Base-by-base conservation (phyloP, 1,284 basidiomycete genomes). In the Gomphus bonarii region DNA sequence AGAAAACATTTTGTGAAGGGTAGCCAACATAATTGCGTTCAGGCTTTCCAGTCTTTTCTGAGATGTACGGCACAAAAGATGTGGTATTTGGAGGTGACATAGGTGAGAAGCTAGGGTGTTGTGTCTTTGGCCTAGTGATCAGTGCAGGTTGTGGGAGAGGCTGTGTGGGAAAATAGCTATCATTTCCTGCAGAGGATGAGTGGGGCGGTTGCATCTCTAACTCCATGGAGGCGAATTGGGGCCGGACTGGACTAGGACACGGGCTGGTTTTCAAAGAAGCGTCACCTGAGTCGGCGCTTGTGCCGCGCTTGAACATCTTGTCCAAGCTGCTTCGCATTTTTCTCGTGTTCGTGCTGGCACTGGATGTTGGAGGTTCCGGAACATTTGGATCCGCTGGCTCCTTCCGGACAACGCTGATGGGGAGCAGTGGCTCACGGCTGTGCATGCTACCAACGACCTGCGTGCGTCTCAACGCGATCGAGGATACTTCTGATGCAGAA, bases 1-100 rank as follows among this genome's bases (percentile, higher is more conserved):
- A 85, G 69, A 89, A 95, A n/a, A 73, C 75, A 69, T 90, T 91
- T 58, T 78, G 73, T 4, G 86, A 88, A 3, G 82, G 81, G 65
- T 88, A 80, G 38, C 74, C 65, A 62, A 82, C 71, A 68, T 84
- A 84, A 53, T 80, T 80, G 49, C 78, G 77, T 50, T 78, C 63
- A 18, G 66, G 65, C 58, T 59, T 57, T 3, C 54, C 51, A 1
- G 59, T 59, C 38, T 54, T 52, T 3, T 43, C 22, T 22, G 50
- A 49, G 9, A 57, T 46, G 28, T 48, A 44, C 18, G 38, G 47
- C 9, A 51, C 54, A 22, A 51, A 59, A 50, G 43, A 22, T 40
- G 11, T 50, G 16, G 55, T 30, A 42, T 43, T 48, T 31, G 35
- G 58, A 28, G 58, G 58, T 10, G 58, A 43, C 14, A 53, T 33